Evolutionary conservation across 1,284 basidiomycete genomes (phyloP).

Genomic region (Pyrrhoderma noxium): DNA sequence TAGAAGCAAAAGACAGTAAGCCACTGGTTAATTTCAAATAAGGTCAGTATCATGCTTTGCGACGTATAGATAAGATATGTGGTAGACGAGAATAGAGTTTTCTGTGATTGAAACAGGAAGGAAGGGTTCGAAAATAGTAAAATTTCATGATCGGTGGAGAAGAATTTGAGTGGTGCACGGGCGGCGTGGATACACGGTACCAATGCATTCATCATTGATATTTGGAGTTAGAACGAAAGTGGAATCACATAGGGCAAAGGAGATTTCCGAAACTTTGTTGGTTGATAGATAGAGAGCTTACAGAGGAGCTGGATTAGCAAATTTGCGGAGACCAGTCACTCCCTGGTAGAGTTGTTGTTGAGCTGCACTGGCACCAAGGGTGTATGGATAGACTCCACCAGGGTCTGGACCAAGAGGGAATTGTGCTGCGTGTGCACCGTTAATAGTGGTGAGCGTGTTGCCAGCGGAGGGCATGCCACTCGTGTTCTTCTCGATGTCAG

Average conservation of each 20-base stretch:
- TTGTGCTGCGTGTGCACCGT: background rate
- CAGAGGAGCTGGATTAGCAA: constrained; percentile 51
- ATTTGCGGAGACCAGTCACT: constrained; percentile 17
- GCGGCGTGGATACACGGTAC: background rate
- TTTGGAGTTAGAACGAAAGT: no score
- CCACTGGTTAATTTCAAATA: constrained; percentile 33
- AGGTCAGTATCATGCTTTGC: background rate
- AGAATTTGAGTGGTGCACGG: background rate
- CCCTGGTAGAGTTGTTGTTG: constrained; percentile 22
- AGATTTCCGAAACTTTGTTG: background rate
- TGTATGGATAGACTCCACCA: constrained; percentile 5
- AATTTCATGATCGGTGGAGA: background rate
- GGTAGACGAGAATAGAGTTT: background rate
- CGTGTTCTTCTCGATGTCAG: constrained; percentile 13
- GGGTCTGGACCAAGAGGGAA: constrained; percentile 8
- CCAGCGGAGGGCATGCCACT: constrained; percentile 6
- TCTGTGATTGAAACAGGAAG: background rate
- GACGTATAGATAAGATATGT: background rate
- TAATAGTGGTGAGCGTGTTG: constrained; percentile 7
- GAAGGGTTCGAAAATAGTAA: constrained; percentile 8
- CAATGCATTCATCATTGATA: no score
- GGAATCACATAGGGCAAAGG: background rate
- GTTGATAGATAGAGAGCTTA: constrained; percentile 27
- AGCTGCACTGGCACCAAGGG: constrained; percentile 15
- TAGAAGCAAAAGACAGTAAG: constrained; percentile 66